A percentile compares a stretch with the other conserved stretches of the same genome.
Conservation (phyloP, 2,329 filamentous ascomycete genomes). For the Microsporum audouinii region DNA sequence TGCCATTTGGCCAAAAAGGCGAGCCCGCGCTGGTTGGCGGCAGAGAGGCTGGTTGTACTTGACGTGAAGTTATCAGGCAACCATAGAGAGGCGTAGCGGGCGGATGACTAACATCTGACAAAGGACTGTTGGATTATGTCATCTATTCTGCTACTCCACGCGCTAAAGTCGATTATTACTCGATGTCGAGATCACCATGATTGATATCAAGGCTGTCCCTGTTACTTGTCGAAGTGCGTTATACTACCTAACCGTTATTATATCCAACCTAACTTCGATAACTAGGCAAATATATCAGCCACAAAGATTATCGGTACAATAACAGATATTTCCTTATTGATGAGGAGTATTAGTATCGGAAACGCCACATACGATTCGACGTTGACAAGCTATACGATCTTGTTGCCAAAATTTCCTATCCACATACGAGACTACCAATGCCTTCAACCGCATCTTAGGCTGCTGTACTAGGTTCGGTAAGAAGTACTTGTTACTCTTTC, state of each 20-base stretch:
- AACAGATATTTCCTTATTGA: conserved; percentile 22
- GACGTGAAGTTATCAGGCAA: no score
- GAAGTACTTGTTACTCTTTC: background rate
- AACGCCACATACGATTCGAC: no score
- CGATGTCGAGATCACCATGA: no score
- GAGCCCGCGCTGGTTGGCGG: no score
- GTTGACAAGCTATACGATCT: conserved; percentile 17
- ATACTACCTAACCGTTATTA: background rate
- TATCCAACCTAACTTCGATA: background rate
- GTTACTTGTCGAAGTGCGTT: background rate
- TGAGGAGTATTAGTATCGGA: no score
- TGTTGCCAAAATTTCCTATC: conserved; percentile 26
- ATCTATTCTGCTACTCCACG: no score
- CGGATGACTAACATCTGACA: no score
- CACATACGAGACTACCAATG: conserved; percentile 19
- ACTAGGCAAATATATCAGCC: background rate
- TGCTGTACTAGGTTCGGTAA: conserved; percentile 20
- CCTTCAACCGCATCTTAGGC: conserved; percentile 26
- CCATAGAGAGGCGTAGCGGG: no score
- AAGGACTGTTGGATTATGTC: no score
- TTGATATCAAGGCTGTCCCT: background rate
- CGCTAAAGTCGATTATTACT: no score
- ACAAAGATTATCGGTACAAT: conserved; percentile 15
- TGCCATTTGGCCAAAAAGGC: background rate
- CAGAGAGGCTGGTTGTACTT: no score